Evolutionary conservation across 176 grass and related monocot species (phyloP).

Genomic region (Oryza officinalis): DNA sequence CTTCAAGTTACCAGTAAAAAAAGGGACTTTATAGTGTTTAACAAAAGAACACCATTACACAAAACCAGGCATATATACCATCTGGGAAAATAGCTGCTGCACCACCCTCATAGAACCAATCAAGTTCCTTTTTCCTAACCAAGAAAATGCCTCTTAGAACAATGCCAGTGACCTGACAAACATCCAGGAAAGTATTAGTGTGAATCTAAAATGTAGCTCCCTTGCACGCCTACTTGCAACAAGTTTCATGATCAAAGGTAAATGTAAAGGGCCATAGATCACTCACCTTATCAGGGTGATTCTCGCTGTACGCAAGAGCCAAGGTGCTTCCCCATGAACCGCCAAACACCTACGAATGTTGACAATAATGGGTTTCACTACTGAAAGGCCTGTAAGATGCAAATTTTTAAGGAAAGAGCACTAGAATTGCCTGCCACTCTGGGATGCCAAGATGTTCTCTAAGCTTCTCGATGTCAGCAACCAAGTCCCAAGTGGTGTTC

Average conservation of each 20-base stretch:
- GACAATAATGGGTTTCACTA: neutral
- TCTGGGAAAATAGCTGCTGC: slow-evolving; percentile 95
- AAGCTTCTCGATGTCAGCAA: slow-evolving; percentile 90
- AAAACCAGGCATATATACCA: slow-evolving; percentile 40
- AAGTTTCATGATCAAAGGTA: neutral
- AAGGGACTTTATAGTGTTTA: neutral
- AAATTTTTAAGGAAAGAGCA: neutral
- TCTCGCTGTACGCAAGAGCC: slow-evolving; percentile 81
- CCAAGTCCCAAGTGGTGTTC: slow-evolving; percentile 97
- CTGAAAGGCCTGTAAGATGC: neutral
- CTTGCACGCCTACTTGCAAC: neutral
- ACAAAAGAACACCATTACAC: neutral
- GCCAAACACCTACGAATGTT: slow-evolving; percentile 75
- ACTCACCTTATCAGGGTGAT: slow-evolving; percentile 77
- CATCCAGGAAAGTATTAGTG: slow-evolving; percentile 27
- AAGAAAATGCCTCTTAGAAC: slow-evolving; percentile 93
- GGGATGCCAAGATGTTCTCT: slow-evolving; percentile 80
- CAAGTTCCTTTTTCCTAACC: slow-evolving; percentile 85
- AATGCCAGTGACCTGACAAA: slow-evolving; percentile 78
- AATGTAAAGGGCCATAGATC: neutral
- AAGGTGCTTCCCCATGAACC: slow-evolving; percentile 98
- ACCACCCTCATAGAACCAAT: slow-evolving; percentile 96
- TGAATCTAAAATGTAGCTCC: neutral
- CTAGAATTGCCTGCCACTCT: slow-evolving; percentile 75
- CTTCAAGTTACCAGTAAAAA: neutral